A percentile compares a stretch with the other conserved stretches of the same genome.
phyloP scores from a whole-genome alignment of 75 land plant species.

The Pinus taeda region DNA sequence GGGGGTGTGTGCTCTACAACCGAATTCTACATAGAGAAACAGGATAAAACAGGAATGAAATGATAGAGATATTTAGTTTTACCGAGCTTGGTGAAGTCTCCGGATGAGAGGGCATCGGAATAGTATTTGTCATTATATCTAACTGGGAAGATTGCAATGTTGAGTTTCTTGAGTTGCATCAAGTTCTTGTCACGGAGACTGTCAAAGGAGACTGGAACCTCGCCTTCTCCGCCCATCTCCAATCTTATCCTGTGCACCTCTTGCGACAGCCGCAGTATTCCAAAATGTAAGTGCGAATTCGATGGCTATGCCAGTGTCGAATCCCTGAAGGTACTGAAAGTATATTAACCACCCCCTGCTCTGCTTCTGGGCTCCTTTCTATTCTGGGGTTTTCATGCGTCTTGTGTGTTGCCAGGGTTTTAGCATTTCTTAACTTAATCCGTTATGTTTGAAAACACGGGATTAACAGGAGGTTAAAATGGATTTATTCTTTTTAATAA shows the following conservation, averaged over 20 bases:
- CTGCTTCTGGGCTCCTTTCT: conserved; percentile 13
- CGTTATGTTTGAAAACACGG: no score
- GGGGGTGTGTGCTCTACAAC: not conserved
- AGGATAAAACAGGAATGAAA: not conserved
- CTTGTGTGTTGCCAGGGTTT: no score
- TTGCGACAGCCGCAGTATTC: no score
- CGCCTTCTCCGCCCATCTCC: conserved; percentile 28
- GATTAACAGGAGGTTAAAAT: no score
- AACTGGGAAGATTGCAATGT: conserved; percentile 89
- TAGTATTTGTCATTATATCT: conserved; percentile 97
- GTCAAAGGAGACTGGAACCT: conserved; percentile 66
- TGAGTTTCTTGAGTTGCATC: conserved; percentile 98
- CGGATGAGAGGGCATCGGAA: conserved; percentile 85
- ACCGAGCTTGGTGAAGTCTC: conserved; percentile 96
- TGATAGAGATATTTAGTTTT: not conserved
- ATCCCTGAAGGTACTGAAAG: conserved; percentile 1
- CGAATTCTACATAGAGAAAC: not conserved
- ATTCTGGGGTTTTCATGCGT: no score
- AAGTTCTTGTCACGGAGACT: conserved; percentile 92
- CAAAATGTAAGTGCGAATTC: no score
- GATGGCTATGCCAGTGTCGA: not conserved
- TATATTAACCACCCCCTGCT: not conserved
- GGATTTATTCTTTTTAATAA: no score
- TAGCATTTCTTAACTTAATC: no score
- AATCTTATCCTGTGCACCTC: not conserved